A percentile compares a stretch with the other conserved stretches of the same genome.
phyloP scores from a whole-genome alignment of 129 eudicot species.

The Ambrosia trifida region DNA sequence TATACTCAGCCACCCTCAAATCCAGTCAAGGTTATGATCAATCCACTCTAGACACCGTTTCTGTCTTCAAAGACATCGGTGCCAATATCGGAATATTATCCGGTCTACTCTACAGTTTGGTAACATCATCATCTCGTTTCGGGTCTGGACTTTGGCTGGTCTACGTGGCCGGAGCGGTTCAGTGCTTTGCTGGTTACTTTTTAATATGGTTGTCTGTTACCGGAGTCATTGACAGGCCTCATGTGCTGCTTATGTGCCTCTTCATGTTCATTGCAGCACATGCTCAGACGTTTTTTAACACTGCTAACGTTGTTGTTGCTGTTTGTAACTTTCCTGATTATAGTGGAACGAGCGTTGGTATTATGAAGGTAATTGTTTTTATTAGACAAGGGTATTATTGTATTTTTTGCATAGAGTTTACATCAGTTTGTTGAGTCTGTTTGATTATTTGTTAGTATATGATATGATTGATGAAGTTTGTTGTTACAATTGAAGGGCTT shows the following conservation, averaged over 20 bases:
- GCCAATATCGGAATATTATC: conserved; percentile 83
- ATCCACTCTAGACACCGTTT: conserved; percentile 81
- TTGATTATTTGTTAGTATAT: too few relatives aligned
- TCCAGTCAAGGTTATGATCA: conserved; percentile 73
- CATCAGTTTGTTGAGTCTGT: too few relatives aligned
- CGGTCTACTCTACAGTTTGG: conserved; percentile 69
- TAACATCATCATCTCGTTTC: conserved; percentile 2
- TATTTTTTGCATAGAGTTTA: too few relatives aligned
- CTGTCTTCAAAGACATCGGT: conserved; percentile 96
- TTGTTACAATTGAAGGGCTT: conserved; percentile 58
- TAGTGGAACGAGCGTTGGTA: conserved; percentile 78
- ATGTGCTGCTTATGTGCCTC: conserved; percentile 59
- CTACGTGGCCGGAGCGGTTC: conserved; percentile 65
- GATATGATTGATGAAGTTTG: not conserved
- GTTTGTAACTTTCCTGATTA: conserved; percentile 74
- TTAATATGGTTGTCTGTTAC: conserved; percentile 70
- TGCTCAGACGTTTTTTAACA: conserved; percentile 87
- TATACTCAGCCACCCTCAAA: conserved; percentile 83
- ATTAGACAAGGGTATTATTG: not conserved
- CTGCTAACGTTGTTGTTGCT: conserved; percentile 72
- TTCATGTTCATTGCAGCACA: conserved; percentile 85
- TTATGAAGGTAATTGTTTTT: conserved; percentile 71
- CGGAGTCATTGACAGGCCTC: conserved; percentile 52
- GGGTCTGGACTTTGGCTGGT: conserved; percentile 63
- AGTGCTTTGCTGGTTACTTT: conserved; percentile 71